Evolutionary conservation across 2,329 filamentous ascomycete genomes (phyloP).

Genomic region (Pyrenophora teres): DNA sequence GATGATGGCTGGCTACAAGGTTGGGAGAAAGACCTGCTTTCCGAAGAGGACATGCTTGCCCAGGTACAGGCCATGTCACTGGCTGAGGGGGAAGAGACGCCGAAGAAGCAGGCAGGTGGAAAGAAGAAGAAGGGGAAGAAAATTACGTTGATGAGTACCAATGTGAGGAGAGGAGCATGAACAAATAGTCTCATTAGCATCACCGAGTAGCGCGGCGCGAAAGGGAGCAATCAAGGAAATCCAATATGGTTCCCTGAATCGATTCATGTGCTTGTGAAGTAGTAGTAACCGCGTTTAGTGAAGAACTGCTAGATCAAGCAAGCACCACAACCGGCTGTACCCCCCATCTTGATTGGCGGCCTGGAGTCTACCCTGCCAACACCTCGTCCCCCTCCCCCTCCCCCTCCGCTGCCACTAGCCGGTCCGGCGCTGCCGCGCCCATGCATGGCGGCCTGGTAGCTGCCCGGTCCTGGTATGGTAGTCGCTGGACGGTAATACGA

Average conservation of each 20-base stretch:
- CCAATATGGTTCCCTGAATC: not conserved
- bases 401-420: conserved; percentile 11
- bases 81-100: conserved; percentile 31
- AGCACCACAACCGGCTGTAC: conserved; percentile 35
- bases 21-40: conserved; percentile 77
- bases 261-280: not conserved
- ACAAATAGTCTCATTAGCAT: conserved; percentile 18
- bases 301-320: conserved; percentile 26
- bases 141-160: conserved; percentile 71
- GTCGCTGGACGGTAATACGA: conserved; percentile 32
- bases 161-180: conserved; percentile 61
- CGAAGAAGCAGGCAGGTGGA: conserved; percentile 47
- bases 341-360: conserved; percentile 35
- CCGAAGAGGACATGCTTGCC: conserved; percentile 59
- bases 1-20: conserved; percentile 88
- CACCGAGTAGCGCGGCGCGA: conserved; percentile 35
- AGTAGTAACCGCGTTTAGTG: too few species aligned
- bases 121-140: conserved; percentile 71
- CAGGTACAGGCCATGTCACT: conserved; percentile 52
- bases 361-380: conserved; percentile 35
- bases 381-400: conserved; percentile 14
- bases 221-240: conserved; percentile 26
- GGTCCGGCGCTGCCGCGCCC: conserved; percentile 31
- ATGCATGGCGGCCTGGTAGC: conserved; percentile 41
- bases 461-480: conserved; percentile 22